Conservation (phyloP, 78 protist species). For the Dictyostelium intermedium region DNA sequence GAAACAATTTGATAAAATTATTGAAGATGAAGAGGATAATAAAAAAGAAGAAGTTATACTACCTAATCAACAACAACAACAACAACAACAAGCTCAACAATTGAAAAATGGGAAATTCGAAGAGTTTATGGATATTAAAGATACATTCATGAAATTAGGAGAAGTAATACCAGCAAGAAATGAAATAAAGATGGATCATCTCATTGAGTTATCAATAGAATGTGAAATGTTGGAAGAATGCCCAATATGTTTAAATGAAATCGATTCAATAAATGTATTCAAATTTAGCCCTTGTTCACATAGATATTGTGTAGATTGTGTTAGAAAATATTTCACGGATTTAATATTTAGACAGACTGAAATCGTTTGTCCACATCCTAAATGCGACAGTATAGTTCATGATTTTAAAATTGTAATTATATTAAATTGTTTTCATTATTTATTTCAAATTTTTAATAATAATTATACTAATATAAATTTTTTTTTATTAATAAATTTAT, state of each 20-base stretch:
- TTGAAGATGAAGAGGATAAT: not conserved
- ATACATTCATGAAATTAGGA: not conserved
- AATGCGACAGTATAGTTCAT: not conserved
- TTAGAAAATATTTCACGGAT: constrained; percentile 18
- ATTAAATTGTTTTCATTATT: too few species aligned
- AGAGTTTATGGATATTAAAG: not conserved
- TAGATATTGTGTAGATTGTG: constrained; percentile 27
- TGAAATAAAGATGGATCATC: not conserved
- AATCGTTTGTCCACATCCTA: constrained; percentile 28
- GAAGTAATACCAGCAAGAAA: not conserved
- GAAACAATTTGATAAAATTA: not conserved
- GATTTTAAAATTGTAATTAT: not conserved
- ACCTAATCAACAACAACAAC: not conserved
- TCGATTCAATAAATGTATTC: not conserved
- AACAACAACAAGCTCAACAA: too few species aligned
- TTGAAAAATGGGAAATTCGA: not conserved
- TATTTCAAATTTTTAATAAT: too few species aligned
- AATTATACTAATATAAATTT: too few species aligned
- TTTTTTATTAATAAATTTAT: not conserved
- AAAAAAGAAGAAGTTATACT: not conserved
- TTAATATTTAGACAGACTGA: constrained; percentile 25
- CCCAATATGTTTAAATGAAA: constrained; percentile 32
- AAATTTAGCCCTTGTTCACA: constrained; percentile 23
- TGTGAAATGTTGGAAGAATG: constrained; percentile 24
- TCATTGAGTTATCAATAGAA: not conserved